Evolutionary conservation across 2,329 filamentous ascomycete species (phyloP), one percentile per base, ranked within the genome.

Genomic region (Elsinoe australis): DNA sequence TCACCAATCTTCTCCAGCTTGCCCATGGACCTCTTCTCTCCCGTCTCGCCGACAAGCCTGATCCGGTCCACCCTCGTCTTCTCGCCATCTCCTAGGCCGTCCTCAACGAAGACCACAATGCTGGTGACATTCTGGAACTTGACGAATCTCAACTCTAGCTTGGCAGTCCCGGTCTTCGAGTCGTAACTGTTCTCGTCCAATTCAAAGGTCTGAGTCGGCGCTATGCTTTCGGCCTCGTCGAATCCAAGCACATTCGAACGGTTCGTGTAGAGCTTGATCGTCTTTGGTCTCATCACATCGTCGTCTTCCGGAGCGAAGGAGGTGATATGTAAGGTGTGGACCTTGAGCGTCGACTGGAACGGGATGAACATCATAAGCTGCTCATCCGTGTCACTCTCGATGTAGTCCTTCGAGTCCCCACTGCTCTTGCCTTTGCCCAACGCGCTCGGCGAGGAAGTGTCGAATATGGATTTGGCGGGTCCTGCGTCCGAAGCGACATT

Each of bases 381-480:
- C 69, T 96, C 89, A 62, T 98, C 92, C 28, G 90, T 94, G 62
- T 95, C 90, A 65, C 87, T 95, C 72, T 95, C 87, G 17, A 96
- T 82, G 83, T 86, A 96, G 67, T 98, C 90, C 61, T 68, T 66
- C 56, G 64, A 67, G 8, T 78, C 79, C 26, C 70, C 68, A 7
- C 68, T 65, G 14, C 64, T 67, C 61, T 80, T 80, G 49, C 69
- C 75, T 58, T 80, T 79, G 41, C 64, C 67, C 49, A 89, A 65
- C 1, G 74, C 73, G 47, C 74, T 79, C 4, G 89, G 89, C 65
- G 59, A 83, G 80, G 50, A 72, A 68, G 3, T 59, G n/a, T 82
- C 80, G 62, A 96, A 88, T 14, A 96, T 71, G 6, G 79, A 78
- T 56, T 81, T 76, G 49, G 88, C 85, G 29, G 74, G 73, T 6